Conservation (phyloP, 495 filamentous ascomycete genomes). For the Penicillium tannophilum region DNA sequence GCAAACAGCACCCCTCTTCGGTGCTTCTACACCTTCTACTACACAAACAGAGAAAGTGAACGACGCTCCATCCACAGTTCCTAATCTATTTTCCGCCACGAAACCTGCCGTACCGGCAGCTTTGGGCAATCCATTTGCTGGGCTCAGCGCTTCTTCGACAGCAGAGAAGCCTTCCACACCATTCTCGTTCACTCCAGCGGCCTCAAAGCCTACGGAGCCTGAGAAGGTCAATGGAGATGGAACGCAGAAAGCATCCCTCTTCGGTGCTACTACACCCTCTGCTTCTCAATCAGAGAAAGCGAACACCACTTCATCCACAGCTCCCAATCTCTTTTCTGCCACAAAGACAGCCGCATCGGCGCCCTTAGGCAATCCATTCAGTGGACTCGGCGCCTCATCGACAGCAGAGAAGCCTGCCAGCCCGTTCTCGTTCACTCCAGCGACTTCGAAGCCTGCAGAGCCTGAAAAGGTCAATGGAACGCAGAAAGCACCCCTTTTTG, state of each 20-base stretch:
- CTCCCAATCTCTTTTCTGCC: neutral
- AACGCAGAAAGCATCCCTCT: neutral
- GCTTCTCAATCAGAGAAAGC: neutral
- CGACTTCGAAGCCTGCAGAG: neutral
- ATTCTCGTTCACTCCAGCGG: neutral
- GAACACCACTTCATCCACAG: neutral
- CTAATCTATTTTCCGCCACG: neutral
- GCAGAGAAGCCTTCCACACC: constrained; percentile 11
- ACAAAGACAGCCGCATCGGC: neutral
- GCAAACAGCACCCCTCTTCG: neutral
- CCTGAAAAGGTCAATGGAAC: constrained; percentile 1
- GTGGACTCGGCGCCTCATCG: neutral
- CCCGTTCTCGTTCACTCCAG: neutral
- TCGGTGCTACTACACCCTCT: neutral
- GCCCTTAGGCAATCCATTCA: neutral
- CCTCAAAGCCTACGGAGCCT: neutral
- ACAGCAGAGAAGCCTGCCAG: neutral
- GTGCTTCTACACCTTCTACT: neutral
- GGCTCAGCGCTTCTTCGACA: constrained; percentile 10
- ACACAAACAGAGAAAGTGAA: neutral
- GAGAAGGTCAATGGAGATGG: no score
- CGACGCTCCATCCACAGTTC: neutral
- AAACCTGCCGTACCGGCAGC: constrained; percentile 9
- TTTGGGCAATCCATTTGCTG: constrained; percentile 25
- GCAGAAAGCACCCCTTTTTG: neutral